Percentiles rank a stretch among this genome's conserved stretches.
phyloP scores from a whole-genome alignment of 2,329 filamentous ascomycete genomes.

The Berkeleyomyces rouxiae region DNA sequence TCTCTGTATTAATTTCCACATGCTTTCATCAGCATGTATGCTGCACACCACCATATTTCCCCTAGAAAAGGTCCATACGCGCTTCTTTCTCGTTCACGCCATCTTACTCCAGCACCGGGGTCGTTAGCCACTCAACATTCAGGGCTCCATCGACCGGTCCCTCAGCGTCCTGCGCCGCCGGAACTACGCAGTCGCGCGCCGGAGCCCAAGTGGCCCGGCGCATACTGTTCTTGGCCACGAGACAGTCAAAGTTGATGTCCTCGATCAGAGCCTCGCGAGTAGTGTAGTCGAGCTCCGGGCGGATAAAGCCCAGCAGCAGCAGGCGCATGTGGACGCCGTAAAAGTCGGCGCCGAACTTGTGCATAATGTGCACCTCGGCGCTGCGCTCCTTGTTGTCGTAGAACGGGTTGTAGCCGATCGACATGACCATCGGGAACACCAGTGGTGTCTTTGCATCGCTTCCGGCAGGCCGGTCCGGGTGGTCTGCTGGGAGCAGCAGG shows the following conservation, averaged over 20 bases:
- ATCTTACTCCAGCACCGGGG: slow-evolving; percentile 16
- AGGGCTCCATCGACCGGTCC: slow-evolving; percentile 17
- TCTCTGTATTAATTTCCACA: not conserved
- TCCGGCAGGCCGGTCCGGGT: slow-evolving; percentile 25
- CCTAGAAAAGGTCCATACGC: not conserved
- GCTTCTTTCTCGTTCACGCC: not conserved
- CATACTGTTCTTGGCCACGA: slow-evolving; percentile 62
- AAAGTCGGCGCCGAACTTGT: slow-evolving; percentile 63
- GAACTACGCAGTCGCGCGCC: slow-evolving; percentile 22
- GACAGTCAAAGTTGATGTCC: slow-evolving; percentile 80
- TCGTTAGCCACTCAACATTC: slow-evolving; percentile 26
- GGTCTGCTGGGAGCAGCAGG: slow-evolving; percentile 39
- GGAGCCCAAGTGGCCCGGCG: slow-evolving; percentile 44
- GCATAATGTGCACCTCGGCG: slow-evolving; percentile 82
- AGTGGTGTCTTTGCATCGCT: slow-evolving; percentile 17
- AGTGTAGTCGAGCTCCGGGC: slow-evolving; percentile 78
- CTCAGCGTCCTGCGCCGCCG: slow-evolving; percentile 16
- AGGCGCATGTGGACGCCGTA: slow-evolving; percentile 69
- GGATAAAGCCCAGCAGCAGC: slow-evolving; percentile 70
- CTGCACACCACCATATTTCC: not conserved
- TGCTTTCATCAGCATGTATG: not conserved
- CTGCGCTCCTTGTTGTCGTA: slow-evolving; percentile 81
- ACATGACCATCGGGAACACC: slow-evolving; percentile 79
- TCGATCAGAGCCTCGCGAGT: slow-evolving; percentile 66
- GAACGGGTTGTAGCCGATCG: slow-evolving; percentile 92